Base-by-base conservation (phyloP, 345 rosid species). In the Moricandia moricandioides region DNA sequence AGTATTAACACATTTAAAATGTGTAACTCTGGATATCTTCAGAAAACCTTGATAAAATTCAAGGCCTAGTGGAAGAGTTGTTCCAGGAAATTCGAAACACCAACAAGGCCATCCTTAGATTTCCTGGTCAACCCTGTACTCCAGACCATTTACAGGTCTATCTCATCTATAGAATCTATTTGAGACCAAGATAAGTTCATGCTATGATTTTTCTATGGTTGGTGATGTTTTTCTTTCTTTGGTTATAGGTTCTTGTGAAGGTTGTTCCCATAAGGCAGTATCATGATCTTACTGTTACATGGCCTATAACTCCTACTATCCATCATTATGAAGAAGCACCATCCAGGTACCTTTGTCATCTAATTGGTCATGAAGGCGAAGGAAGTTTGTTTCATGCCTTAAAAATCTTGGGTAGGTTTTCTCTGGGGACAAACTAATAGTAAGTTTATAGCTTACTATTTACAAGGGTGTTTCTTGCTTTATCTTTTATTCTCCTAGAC, bases 341-440 rank as follows among this genome's bases (percentile, higher is more conserved):
- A 66, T 76, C 90, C 85, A 87, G 71, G 72, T 91, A 94, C 78
- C 86, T 94, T 69, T 72, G 88, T 71, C 86, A 88, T 78, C 88
- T 94, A 74, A 85, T 91, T 79, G 93, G 92, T 59, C 98, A 94
- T 73, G 87, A 89, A 86, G 96, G 91, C 78, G 88, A 91, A 86
- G 98, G 98, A 74, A 89, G 97, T 51, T 63, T 94, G 75, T 94
- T 81, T 85, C 86, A 86, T 58, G 80, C 89, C 88, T 82, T 94
- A 89, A 94, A 91, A 83, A 85, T 65, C 63, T 76, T 85, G 81
- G 98, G 98, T 94, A 82, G 75, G 95, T 86, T 71, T 40, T 60
- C 43, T 64, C 33, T 62, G 17, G 10, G 26, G 14, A 6, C 11
- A 31, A 29, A 54, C 29, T 54, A 21, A 54, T 54, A 18, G 3